phyloP scores from a whole-genome alignment of 495 filamentous ascomycete species.

The Jackrogersella multiformis region DNA sequence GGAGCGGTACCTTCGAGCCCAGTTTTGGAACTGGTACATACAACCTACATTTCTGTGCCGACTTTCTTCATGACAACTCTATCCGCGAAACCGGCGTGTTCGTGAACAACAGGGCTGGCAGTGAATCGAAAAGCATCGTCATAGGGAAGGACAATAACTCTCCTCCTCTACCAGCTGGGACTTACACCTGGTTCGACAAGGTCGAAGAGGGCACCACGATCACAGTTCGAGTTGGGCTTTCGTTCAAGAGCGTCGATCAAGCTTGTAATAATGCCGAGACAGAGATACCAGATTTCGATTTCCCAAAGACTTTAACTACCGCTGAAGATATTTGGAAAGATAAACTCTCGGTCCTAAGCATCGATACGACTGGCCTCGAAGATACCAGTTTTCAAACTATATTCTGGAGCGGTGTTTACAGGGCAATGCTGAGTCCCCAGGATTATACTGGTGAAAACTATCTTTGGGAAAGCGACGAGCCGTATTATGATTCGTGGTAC shows the following conservation, averaged over 20 bases:
- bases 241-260: slow-evolving; percentile 68
- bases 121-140: slow-evolving; percentile 58
- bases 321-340: slow-evolving; percentile 66
- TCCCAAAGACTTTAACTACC: slow-evolving; percentile 57
- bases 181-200: slow-evolving; percentile 64
- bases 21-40: slow-evolving; percentile 73
- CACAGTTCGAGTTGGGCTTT: slow-evolving; percentile 67
- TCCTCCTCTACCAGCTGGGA: slow-evolving; percentile 68
- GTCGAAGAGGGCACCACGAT: slow-evolving; percentile 54
- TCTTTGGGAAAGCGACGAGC: slow-evolving; percentile 72
- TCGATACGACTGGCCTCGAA: slow-evolving; percentile 57
- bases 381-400: slow-evolving; percentile 60
- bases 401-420: slow-evolving; percentile 73
- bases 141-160: slow-evolving; percentile 62
- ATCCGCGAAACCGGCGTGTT: slow-evolving; percentile 70
- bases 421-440: slow-evolving; percentile 72
- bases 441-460: slow-evolving; percentile 81
- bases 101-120: slow-evolving; percentile 61
- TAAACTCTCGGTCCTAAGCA: slow-evolving; percentile 63
- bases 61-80: slow-evolving; percentile 64
- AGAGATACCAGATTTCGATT: slow-evolving; percentile 68
- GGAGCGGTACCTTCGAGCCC: slow-evolving; percentile 68
- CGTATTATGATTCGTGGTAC: slow-evolving; percentile 78
- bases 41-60: slow-evolving; percentile 67
- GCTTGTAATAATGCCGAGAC: slow-evolving; percentile 69